Conservation (phyloP, 1,284 basidiomycete species). For the Dichomitus squalens region DNA sequence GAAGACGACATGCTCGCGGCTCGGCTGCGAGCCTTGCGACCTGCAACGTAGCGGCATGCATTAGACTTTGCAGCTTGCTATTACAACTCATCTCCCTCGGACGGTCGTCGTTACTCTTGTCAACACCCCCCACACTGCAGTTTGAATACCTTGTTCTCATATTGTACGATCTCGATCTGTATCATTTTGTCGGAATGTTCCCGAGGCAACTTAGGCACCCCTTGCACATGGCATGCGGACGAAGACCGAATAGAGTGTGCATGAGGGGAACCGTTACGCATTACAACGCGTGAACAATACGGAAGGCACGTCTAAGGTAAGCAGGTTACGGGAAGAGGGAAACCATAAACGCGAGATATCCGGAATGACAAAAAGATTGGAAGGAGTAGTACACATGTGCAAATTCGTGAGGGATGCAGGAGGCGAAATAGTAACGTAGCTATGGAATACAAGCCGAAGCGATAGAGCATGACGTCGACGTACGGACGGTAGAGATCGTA, state of each 20-base stretch:
- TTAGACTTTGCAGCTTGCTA: not conserved
- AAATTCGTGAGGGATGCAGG: not conserved
- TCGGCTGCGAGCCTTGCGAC: conserved; percentile 78
- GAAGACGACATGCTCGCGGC: conserved; percentile 85
- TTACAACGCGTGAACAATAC: conserved; percentile 21
- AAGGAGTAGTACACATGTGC: conserved; percentile 9
- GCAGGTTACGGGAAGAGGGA: not conserved
- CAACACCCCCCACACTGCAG: conserved; percentile 4
- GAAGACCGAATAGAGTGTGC: conserved; percentile 1
- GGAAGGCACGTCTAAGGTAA: conserved; percentile 11
- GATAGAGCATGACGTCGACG: conserved; percentile 5
- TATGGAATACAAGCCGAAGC: conserved; percentile 19
- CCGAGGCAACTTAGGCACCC: not conserved
- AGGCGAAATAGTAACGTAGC: conserved; percentile 12
- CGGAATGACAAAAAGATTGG: not conserved
- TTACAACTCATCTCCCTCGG: not conserved
- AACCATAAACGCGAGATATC: conserved; percentile 8
- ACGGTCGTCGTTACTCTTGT: conserved; percentile 7
- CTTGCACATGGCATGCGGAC: not conserved
- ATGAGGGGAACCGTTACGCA: conserved; percentile 2
- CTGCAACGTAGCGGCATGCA: conserved; percentile 52
- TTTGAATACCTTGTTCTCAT: conserved; percentile 21
- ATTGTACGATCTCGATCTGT: conserved; percentile 21
- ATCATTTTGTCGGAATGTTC: conserved; percentile 2
- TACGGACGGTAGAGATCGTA: not conserved